A percentile compares a stretch with the other conserved stretches of the same genome.
Conservation (phyloP, 73 alveolate genomes). For the Symbiodinium pilosum region DNA sequence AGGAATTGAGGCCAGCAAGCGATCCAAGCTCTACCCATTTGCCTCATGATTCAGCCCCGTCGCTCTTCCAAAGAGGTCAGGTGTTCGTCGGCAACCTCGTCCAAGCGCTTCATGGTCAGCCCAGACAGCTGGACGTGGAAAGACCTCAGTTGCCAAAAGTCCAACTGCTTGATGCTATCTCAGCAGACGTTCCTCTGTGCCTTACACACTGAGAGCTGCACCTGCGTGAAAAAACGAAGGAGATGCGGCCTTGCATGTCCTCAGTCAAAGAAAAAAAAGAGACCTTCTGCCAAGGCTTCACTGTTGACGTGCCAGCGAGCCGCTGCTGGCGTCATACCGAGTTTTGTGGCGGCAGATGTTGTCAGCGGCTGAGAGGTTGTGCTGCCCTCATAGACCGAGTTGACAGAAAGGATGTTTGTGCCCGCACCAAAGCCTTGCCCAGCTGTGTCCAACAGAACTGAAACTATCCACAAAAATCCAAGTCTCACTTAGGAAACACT, state of each 20-base stretch:
- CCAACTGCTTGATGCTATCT: neutral
- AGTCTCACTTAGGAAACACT: too few species aligned
- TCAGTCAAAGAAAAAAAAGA: neutral
- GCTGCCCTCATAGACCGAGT: neutral
- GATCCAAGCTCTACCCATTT: too few species aligned
- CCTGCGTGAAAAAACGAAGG: neutral
- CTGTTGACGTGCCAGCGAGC: neutral
- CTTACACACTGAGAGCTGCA: neutral
- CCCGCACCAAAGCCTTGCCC: neutral
- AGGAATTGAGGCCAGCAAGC: too few species aligned
- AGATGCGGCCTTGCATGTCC: slow-evolving; percentile 35
- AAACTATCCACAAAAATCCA: too few species aligned
- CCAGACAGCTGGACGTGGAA: slow-evolving; percentile 23
- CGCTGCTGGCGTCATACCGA: neutral
- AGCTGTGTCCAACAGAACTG: too few species aligned
- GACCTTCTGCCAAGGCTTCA: neutral
- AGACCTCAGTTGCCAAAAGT: neutral
- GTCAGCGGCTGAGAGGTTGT: neutral
- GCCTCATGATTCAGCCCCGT: neutral
- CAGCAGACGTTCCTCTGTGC: neutral
- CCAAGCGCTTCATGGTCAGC: slow-evolving; percentile 11
- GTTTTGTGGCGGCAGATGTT: neutral
- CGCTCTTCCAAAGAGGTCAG: slow-evolving; percentile 10
- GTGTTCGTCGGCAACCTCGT: slow-evolving; percentile 15
- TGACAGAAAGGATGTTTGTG: neutral